A percentile compares a stretch with the other conserved stretches of the same genome.
Evolutionary conservation across 73 alveolate genomes (phyloP).

Genomic region (Paramecium octaurelia): DNA sequence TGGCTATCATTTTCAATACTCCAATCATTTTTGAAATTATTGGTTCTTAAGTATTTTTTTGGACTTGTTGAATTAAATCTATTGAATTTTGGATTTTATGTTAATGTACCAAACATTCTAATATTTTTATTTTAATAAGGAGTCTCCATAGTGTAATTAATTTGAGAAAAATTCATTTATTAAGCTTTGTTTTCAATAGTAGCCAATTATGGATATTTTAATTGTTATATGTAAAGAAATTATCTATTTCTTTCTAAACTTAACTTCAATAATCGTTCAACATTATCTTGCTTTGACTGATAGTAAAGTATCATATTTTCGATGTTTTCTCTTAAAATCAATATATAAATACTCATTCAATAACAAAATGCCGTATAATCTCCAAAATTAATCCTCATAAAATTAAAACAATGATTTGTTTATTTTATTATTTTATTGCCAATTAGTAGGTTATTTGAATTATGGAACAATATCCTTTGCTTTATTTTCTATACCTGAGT

Average conservation of each 20-base stretch:
- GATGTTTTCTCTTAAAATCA: background rate
- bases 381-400: background rate
- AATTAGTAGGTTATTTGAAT: background rate
- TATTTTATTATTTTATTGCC: background rate
- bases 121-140: background rate
- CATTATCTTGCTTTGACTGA: background rate
- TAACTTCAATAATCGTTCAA: background rate
- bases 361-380: background rate
- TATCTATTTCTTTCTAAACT: conserved; percentile 9
- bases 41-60: background rate
- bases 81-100: background rate
- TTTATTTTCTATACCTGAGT: background rate
- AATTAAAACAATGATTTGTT: background rate
- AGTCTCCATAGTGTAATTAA: background rate
- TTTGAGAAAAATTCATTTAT: background rate
- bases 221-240: background rate
- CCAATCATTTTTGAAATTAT: background rate
- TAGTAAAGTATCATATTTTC: background rate
- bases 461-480: background rate
- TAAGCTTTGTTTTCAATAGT: background rate
- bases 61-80: background rate
- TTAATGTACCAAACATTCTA: background rate
- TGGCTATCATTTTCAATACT: background rate
- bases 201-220: background rate
- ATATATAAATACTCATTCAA: background rate